These are phyloP conservation scores for Iris pallida DNA, from an alignment of 116 monocot species.

Conservation along the genomic window DNA sequence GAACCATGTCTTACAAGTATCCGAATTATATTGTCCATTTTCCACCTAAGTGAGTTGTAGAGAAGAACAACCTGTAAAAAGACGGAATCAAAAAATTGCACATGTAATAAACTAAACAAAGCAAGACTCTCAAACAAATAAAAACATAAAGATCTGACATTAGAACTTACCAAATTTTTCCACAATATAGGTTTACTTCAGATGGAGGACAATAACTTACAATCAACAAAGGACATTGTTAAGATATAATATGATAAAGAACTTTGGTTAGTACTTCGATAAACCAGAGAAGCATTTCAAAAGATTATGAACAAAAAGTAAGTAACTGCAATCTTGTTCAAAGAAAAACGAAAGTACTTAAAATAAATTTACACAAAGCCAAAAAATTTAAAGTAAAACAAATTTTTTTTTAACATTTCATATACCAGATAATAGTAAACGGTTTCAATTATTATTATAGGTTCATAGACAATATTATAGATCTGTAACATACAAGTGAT, in stretches of 20 bases:
- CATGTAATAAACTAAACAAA: background rate
- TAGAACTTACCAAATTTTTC: conserved; percentile 67
- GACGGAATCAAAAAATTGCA: background rate
- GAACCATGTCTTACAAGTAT: conserved; percentile 69
- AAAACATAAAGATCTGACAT: background rate
- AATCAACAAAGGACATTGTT: conserved; percentile 91
- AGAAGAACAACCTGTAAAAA: conserved; percentile 74
- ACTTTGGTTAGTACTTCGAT: too few species aligned
- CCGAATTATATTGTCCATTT: conserved; percentile 68
- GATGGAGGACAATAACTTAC: conserved; percentile 87
- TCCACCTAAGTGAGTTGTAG: conserved; percentile 97
- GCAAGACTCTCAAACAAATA: background rate
- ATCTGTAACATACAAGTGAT: too few species aligned
- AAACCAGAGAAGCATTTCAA: too few species aligned
- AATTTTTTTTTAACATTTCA: too few species aligned
- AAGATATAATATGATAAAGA: background rate
- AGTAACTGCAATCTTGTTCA: background rate
- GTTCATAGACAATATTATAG: too few species aligned
- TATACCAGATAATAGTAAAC: too few species aligned
- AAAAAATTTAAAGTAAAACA: too few species aligned
- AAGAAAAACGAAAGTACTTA: too few species aligned
- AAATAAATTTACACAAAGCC: too few species aligned
- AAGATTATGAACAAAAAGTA: background rate
- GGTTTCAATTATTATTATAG: too few species aligned
- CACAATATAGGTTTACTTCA: conserved; percentile 53